A percentile compares a stretch with the other conserved stretches of the same genome.
Evolutionary conservation across 2,329 filamentous ascomycete species (phyloP).

Genomic region (Sclerotinia minor): DNA sequence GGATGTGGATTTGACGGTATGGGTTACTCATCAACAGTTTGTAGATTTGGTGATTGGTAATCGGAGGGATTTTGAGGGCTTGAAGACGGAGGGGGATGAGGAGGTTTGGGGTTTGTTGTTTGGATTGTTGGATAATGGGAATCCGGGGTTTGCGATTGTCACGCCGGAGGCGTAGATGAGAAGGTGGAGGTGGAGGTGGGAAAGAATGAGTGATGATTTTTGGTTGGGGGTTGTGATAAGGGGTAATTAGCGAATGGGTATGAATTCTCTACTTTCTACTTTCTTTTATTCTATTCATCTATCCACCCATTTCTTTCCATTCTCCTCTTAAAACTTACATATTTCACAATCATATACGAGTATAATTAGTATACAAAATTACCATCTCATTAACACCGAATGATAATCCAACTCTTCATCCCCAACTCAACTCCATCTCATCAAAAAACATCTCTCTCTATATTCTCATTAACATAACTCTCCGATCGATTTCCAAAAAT

Average conservation of each 20-base stretch:
- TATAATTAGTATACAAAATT: too few relatives aligned
- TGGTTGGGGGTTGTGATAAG: too few relatives aligned
- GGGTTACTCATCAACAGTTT: background rate
- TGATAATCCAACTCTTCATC: too few relatives aligned
- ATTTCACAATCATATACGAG: too few relatives aligned
- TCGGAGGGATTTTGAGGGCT: background rate
- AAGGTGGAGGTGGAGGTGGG: too few relatives aligned
- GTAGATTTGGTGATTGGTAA: background rate
- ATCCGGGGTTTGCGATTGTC: conserved; percentile 1
- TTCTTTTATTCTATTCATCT: too few relatives aligned
- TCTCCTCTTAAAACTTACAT: too few relatives aligned
- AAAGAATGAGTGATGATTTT: background rate
- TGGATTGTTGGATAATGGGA: background rate
- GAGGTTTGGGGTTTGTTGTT: background rate
- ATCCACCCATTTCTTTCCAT: background rate
- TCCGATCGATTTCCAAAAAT: too few relatives aligned
- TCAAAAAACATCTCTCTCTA: too few relatives aligned
- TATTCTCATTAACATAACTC: too few relatives aligned
- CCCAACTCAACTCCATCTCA: too few relatives aligned
- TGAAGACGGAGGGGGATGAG: background rate
- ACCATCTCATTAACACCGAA: too few relatives aligned
- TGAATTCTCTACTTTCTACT: background rate
- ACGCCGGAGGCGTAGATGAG: background rate
- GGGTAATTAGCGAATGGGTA: background rate
- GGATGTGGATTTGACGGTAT: background rate